Conservation (phyloP, 441 rosid genomes). For the Erodium trifolium region DNA sequence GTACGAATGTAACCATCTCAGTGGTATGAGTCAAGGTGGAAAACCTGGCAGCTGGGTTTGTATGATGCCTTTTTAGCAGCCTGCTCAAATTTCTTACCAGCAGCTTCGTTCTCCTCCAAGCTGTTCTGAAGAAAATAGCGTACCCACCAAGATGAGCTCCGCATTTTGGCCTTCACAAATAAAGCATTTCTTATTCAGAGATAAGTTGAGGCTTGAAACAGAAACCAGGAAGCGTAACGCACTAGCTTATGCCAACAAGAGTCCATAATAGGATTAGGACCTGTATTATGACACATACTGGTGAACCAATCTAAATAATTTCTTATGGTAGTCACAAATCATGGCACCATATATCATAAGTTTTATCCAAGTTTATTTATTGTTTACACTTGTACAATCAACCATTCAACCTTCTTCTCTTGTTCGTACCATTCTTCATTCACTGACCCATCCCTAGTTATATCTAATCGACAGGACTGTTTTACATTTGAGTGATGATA, state of each 20-base stretch:
- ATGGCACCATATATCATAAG: not conserved
- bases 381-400: no score
- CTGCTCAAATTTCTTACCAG: conserved; percentile 40
- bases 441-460: not conserved
- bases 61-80: conserved; percentile 30
- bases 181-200: not conserved
- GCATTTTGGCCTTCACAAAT: conserved; percentile 42
- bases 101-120: conserved; percentile 49
- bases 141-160: conserved; percentile 53
- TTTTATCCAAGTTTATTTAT: not conserved
- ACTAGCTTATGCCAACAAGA: not conserved
- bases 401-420: not conserved
- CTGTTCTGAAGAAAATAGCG: conserved; percentile 37
- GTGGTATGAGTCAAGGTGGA: no score
- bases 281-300: not conserved
- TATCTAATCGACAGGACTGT: not conserved
- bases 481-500: not conserved
- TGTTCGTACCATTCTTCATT: not conserved
- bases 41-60: no score
- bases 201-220: not conserved
- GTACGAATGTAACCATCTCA: no score
- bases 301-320: not conserved
- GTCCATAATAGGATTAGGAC: not conserved
- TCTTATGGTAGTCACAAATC: not conserved
- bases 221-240: not conserved